These are phyloP conservation scores for Pelagophyceae sp. DNA, from an alignment of 352 stramenopile species.

Conservation along the genomic window DNA sequence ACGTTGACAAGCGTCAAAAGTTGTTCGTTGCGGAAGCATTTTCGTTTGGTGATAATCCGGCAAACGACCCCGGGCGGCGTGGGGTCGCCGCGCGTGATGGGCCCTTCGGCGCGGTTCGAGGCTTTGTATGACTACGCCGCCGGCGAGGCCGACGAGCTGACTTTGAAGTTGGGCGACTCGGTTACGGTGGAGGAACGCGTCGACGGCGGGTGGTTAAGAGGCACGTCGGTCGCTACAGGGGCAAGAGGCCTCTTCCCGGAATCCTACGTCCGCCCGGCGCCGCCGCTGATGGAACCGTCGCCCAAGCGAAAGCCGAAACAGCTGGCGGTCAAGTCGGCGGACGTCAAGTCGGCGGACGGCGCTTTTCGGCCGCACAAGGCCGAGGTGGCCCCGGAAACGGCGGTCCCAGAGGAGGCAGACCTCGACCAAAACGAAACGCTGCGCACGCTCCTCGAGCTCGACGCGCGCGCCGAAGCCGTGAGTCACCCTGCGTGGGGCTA, in stretches of 20 bases:
- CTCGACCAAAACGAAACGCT: conserved; percentile 6
- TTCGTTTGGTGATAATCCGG: too few relatives aligned
- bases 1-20: too few relatives aligned
- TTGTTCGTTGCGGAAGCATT: too few relatives aligned
- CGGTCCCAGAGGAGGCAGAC: background rate
- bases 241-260: background rate
- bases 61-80: too few relatives aligned
- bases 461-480: background rate
- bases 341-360: too few relatives aligned
- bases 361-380: too few relatives aligned
- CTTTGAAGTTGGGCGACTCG: background rate
- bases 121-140: conserved; percentile 1
- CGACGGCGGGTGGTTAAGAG: conserved; percentile 5
- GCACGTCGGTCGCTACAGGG: background rate
- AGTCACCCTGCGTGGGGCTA: background rate
- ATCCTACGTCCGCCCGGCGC: background rate
- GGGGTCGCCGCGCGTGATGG: too few relatives aligned
- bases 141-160: background rate
- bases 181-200: background rate
- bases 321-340: too few relatives aligned
- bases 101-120: background rate
- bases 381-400: background rate
- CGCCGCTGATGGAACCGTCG: background rate
- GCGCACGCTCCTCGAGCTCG: background rate
- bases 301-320: too few relatives aligned